Conservation (phyloP, 1,139 yeast genomes). For the Spathaspora jeffriesii region DNA sequence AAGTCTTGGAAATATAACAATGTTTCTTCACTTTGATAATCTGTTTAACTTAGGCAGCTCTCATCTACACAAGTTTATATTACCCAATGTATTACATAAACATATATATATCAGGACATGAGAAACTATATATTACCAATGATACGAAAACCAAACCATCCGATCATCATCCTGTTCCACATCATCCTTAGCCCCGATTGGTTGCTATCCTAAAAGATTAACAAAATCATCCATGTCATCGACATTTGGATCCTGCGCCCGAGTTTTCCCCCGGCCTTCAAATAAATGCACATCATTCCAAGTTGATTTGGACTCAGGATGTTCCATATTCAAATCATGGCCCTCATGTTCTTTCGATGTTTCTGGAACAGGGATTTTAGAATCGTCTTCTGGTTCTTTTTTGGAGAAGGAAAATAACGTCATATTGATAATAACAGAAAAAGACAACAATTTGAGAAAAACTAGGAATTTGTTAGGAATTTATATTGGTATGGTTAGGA, state of each 20-base stretch:
- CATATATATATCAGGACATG: neutral
- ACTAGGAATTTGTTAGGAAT: too few species aligned
- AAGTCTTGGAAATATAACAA: too few species aligned
- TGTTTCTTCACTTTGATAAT: too few species aligned
- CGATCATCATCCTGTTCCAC: constrained; percentile 1
- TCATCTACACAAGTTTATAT: too few species aligned
- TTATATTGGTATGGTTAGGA: too few species aligned
- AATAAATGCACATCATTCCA: constrained; percentile 11
- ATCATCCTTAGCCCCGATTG: neutral
- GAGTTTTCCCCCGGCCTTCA: constrained; percentile 8
- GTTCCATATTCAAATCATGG: too few species aligned
- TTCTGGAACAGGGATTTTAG: neutral
- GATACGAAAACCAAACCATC: constrained; percentile 7
- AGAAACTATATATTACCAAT: constrained; percentile 2
- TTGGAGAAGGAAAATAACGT: neutral
- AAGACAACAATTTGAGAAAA: too few species aligned
- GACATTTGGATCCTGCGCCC: constrained; percentile 5
- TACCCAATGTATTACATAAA: neutral
- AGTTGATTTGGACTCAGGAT: too few species aligned
- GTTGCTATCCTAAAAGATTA: constrained; percentile 14
- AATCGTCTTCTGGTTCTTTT: neutral
- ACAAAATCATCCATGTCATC: constrained; percentile 14
- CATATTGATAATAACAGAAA: too few species aligned
- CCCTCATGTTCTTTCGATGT: too few species aligned
- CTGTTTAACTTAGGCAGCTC: too few species aligned